phyloP scores from a whole-genome alignment of 2,329 filamentous ascomycete species.

The Curvularia hawaiiensis region DNA sequence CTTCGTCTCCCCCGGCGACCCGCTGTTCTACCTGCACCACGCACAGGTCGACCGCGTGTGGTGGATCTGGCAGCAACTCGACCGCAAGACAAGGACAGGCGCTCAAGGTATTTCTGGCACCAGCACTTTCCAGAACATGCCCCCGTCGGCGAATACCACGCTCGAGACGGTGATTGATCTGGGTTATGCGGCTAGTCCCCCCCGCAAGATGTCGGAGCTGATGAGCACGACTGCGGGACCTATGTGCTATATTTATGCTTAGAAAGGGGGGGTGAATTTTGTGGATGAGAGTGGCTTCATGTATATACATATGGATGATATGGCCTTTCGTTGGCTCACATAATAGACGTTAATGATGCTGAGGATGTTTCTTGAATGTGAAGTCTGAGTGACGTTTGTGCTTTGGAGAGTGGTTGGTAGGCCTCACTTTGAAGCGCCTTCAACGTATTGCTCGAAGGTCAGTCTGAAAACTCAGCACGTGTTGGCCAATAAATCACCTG shows the following conservation, averaged over 20 bases:
- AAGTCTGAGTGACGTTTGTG: neutral
- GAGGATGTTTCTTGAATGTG: neutral
- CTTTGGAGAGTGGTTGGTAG: too few species aligned
- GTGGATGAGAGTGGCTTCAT: neutral
- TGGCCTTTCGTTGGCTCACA: neutral
- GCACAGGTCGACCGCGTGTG: constrained; percentile 51
- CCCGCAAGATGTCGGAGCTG: constrained; percentile 31
- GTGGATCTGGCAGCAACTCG: constrained; percentile 49
- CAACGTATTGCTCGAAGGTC: neutral
- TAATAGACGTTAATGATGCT: neutral
- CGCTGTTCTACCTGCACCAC: constrained; percentile 56
- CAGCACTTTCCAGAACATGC: constrained; percentile 51
- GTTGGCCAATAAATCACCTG: neutral
- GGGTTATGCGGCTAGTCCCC: constrained; percentile 40
- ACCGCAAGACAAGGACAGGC: constrained; percentile 43
- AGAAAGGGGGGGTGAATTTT: neutral
- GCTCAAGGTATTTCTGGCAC: constrained; percentile 50
- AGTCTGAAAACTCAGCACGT: neutral
- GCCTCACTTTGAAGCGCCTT: too few species aligned
- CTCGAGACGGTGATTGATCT: constrained; percentile 51
- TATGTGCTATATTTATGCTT: constrained; percentile 44
- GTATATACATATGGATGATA: neutral
- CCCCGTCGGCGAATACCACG: constrained; percentile 53
- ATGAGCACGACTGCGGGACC: constrained; percentile 42
- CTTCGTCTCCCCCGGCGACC: constrained; percentile 37